Base-by-base conservation (phyloP, 257 asterid species). In the Fraxinus cuspidata region DNA sequence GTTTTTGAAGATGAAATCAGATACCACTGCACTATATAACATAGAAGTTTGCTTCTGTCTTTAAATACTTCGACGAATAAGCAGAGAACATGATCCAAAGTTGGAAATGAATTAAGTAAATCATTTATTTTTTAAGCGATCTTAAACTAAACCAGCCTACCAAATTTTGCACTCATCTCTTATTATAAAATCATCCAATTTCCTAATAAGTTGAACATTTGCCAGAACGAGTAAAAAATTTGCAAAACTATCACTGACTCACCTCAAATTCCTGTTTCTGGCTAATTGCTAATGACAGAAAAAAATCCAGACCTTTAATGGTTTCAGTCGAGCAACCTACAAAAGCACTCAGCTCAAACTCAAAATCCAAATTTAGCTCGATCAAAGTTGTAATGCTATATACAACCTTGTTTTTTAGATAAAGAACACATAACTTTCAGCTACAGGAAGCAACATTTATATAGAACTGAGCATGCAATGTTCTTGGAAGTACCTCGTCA, bases 401-500 rank as follows among this genome's bases (percentile, higher is more conserved):
- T 27, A 63, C 15, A 25, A 63, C 69, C 32, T 63, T 63, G 34
- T 9, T 63, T 63, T 63, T 63, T 0, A 25, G 69, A 63, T 9
- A 23, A 63, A 25, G 49, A 67, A 42, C 49, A 34, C 74, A 19
- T 15, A 60, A n/a, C 23, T 25, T 72, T 68, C 23, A 23, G 81
- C 65, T 40, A 9, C 51, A 34, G 71, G 32, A 71, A 64, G 76
- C 23, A 58, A 63, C 69, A 67, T 74, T 58, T 81, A 79, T 80
- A 82, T 28, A 71, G 74, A 40, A 38, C 27, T 47, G 42, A 74
- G 60, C 76, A 70, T 70, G 73, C 81, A 31, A 69, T 60, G 70
- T 77, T 56, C 80, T 31, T 21, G 77, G 77, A 81, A 82, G 73
- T 69, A 69, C 64, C 32, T 72, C 44, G 76, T 40, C 74, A 21